Evolutionary conservation across 1,139 yeast genomes (phyloP).

Genomic region (Geotrichum cucujoidarum): DNA sequence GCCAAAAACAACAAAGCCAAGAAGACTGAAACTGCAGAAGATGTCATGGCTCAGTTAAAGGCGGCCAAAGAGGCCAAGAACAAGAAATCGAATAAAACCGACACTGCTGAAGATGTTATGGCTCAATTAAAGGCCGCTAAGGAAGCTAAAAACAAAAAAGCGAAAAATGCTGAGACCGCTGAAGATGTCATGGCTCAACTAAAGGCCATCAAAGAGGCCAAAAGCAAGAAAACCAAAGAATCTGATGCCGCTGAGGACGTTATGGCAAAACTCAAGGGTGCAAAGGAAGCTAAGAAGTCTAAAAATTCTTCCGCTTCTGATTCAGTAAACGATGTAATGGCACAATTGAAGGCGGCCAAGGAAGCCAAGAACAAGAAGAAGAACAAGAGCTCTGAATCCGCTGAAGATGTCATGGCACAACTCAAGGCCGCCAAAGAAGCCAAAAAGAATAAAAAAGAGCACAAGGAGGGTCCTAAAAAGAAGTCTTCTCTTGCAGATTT

Average conservation of each 20-base stretch:
- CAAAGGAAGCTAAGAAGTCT: conserved; percentile 16
- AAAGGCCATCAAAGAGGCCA: conserved; percentile 40
- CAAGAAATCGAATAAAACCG: no score
- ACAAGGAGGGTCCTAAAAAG: conserved; percentile 1
- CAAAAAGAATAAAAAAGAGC: conserved; percentile 22
- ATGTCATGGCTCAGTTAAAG: conserved; percentile 44
- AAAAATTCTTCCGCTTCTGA: conserved; percentile 14
- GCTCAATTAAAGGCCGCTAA: conserved; percentile 45
- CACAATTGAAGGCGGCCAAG: conserved; percentile 42
- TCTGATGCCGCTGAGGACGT: conserved; percentile 38
- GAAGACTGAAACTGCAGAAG: conserved; percentile 31
- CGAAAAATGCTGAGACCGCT: conserved; percentile 17
- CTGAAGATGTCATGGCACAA: conserved; percentile 39
- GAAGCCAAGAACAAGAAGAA: conserved; percentile 25
- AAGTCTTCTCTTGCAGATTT: conserved; percentile 14
- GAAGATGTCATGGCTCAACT: conserved; percentile 41
- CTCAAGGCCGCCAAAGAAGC: conserved; percentile 40
- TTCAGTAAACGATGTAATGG: conserved; percentile 36
- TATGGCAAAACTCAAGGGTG: conserved; percentile 32
- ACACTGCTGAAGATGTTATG: conserved; percentile 25
- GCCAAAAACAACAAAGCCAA: conserved; percentile 7
- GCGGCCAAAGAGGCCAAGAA: conserved; percentile 35
- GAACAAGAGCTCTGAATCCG: conserved; percentile 22
- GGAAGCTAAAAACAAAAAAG: conserved; percentile 26
- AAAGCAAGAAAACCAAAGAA: conserved; percentile 14